Conservation (phyloP, 148 eudicot genomes). For the Cornus controversa region DNA sequence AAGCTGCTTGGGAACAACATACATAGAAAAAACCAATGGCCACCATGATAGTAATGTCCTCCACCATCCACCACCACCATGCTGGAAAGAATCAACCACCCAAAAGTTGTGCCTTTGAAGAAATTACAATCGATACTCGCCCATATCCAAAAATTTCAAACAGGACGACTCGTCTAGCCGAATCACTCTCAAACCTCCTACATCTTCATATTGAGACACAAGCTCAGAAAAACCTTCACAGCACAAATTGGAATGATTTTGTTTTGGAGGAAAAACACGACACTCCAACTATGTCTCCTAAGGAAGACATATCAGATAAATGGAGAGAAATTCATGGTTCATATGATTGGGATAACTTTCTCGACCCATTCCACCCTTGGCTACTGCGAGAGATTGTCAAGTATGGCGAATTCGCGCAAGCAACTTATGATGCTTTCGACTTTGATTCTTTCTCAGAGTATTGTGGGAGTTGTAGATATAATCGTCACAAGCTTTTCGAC, state of each 20-base stretch:
- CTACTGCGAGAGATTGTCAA: slow-evolving; percentile 61
- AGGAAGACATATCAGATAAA: slow-evolving; percentile 41
- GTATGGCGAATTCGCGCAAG: slow-evolving; percentile 79
- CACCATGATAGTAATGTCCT: too few species aligned
- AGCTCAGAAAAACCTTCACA: slow-evolving; percentile 17
- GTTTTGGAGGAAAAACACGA: slow-evolving; percentile 38
- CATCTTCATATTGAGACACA: slow-evolving; percentile 26
- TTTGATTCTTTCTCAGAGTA: slow-evolving; percentile 57
- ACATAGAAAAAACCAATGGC: too few species aligned
- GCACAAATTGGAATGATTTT: slow-evolving; percentile 12
- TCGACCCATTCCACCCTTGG: slow-evolving; percentile 55
- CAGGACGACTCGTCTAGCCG: slow-evolving; percentile 14
- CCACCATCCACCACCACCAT: too few species aligned
- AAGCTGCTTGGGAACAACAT: too few species aligned
- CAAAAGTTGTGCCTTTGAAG: too few species aligned
- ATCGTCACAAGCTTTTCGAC: slow-evolving; percentile 34
- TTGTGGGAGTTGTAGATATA: slow-evolving; percentile 69
- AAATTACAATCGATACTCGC: too few species aligned
- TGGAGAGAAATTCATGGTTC: slow-evolving; percentile 58
- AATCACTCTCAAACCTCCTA: slow-evolving; percentile 28
- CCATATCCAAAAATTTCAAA: too few species aligned
- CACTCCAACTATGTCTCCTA: slow-evolving; percentile 48
- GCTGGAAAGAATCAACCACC: too few species aligned
- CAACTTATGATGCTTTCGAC: slow-evolving; percentile 75
- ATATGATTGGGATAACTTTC: slow-evolving; percentile 41